These are phyloP conservation scores for Penicillium macrosclerotiorum DNA, from an alignment of 495 filamentous ascomycete species.

Conservation along the genomic window DNA sequence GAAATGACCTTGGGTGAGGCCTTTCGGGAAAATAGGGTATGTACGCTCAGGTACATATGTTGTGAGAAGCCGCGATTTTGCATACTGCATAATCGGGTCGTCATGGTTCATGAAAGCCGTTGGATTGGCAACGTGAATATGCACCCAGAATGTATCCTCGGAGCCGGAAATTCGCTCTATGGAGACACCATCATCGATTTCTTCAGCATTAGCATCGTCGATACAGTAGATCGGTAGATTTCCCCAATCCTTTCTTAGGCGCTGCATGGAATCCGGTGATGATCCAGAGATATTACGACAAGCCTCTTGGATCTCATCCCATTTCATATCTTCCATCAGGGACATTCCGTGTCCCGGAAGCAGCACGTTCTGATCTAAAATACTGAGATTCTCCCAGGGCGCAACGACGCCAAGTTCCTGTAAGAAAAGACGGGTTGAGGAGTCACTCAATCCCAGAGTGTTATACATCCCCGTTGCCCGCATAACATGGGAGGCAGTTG, in stretches of 20 bases:
- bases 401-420: constrained; percentile 82
- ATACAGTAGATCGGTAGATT: constrained; percentile 77
- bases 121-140: constrained; percentile 90
- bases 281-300: constrained; percentile 28
- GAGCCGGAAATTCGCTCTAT: constrained; percentile 63
- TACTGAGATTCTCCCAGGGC: constrained; percentile 75
- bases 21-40: constrained; percentile 69
- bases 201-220: constrained; percentile 65
- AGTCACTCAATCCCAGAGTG: constrained; percentile 49
- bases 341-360: constrained; percentile 55
- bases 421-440: constrained; percentile 66
- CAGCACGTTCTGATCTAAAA: constrained; percentile 60
- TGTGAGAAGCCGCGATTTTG: constrained; percentile 59
- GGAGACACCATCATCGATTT: constrained; percentile 90
- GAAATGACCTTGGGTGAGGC: constrained; percentile 57
- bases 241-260: constrained; percentile 68
- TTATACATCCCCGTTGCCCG: constrained; percentile 69
- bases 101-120: constrained; percentile 70
- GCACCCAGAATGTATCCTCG: constrained; percentile 68
- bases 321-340: constrained; percentile 28
- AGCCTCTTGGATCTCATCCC: constrained; percentile 27
- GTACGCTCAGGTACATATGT: constrained; percentile 74
- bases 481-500: constrained; percentile 68
- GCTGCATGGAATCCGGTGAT: constrained; percentile 49
- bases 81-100: constrained; percentile 59